Percentiles rank a stretch among this genome's conserved stretches.
phyloP scores from a whole-genome alignment of 1,284 basidiomycete genomes.

The Tilletia indica region DNA sequence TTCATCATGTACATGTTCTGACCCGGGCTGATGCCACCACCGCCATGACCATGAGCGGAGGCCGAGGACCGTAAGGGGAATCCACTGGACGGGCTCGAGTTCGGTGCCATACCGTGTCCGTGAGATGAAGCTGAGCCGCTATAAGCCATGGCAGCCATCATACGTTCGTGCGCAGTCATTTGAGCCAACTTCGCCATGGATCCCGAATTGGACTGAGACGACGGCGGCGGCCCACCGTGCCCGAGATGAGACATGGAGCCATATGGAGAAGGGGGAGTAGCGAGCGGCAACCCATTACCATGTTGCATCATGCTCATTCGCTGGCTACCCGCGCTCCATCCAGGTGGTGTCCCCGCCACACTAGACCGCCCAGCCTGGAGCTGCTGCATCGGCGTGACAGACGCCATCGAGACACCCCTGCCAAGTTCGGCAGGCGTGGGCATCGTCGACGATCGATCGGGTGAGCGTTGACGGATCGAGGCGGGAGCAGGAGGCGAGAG shows the following conservation, averaged over 20 bases:
- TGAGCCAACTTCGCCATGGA: neutral
- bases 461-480: slow-evolving; percentile 9
- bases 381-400: neutral
- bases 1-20: slow-evolving; percentile 12
- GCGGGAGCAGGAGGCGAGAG: slow-evolving; percentile 12
- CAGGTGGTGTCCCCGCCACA: neutral
- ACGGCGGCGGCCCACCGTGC: no score
- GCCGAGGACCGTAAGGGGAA: no score
- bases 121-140: neutral
- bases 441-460: slow-evolving; percentile 14
- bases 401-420: slow-evolving; percentile 4
- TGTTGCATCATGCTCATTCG: neutral
- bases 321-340: neutral
- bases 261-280: neutral
- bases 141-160: slow-evolving; percentile 7
- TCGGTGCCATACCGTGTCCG: neutral
- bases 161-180: slow-evolving; percentile 4
- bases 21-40: neutral
- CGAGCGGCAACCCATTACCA: neutral
- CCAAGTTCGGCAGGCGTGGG: neutral
- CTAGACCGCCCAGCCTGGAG: neutral
- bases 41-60: neutral
- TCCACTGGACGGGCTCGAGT: neutral
- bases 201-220: no score
- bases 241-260: neutral